Base-by-base conservation (phyloP, 2,329 filamentous ascomycete genomes). In the Calonectria crousiana region DNA sequence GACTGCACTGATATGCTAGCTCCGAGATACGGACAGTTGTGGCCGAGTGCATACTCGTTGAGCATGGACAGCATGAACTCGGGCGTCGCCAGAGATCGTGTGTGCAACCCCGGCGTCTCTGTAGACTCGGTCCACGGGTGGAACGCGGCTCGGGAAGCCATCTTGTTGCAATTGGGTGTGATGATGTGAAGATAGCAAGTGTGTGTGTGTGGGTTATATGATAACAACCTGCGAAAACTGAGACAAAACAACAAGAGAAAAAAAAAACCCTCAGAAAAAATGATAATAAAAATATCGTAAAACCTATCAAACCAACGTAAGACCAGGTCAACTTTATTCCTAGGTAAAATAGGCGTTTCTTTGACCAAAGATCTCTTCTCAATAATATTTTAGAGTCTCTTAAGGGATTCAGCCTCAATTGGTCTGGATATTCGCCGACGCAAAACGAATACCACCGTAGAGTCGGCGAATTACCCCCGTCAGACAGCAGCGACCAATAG, bases 41-140 rank as follows among this genome's bases (percentile, higher is more conserved):
- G 66, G 8, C 66, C 66, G 20, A 69, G 66, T 5, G 71, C 58
- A 32, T 69, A 69, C 20, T 73, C 71, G 30, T 69, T 69, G 28
- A 69, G 66, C 66, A 73, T 73, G 1, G 71, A 73, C 28, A 73
- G 20, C 56, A 73, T 73, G 16, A 69, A 73, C 71, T 73, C 66
- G 9, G 53, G 71, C 28, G 56, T 73, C 14, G 71, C 66, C 71
- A 73, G 38, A 11, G 71, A 53, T 10, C 71, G 66, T 5, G 38
- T 58, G 65, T 34, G 56, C 62, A 36, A 18, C 28, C 34, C 51
- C 26, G 14, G 66, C 4, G 34, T 41, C 34, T 36, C n/a, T 26
- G 56, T 20, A 49, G 66, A 73, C 30, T 69, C 53, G 20, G 71
- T 69, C 71, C 58, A 73, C 6, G 66, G 66, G 38, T 73, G 71